Evolutionary conservation across 176 grass and related monocot species (phyloP).

Genomic region (Ensete ventricosum): DNA sequence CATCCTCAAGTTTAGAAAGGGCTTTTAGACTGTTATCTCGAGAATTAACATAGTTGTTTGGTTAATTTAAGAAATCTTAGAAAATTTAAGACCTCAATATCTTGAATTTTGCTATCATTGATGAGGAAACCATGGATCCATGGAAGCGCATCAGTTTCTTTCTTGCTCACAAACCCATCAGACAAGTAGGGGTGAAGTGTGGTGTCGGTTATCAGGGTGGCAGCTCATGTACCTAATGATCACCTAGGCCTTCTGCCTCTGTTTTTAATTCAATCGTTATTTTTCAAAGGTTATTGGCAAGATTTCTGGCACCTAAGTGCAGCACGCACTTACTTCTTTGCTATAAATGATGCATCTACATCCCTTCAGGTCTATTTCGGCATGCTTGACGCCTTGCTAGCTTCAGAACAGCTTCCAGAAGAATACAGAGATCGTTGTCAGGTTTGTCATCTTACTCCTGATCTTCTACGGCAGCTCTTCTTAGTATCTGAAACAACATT

Average conservation of each 20-base stretch:
- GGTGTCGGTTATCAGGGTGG: too few species aligned
- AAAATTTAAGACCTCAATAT: background rate
- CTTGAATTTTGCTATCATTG: background rate
- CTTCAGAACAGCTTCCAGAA: conserved; percentile 62
- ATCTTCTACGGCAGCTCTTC: background rate
- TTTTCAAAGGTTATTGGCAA: background rate
- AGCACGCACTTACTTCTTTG: background rate
- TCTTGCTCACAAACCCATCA: too few species aligned
- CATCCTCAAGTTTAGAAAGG: background rate
- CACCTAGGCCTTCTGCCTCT: too few species aligned
- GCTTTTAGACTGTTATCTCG: background rate
- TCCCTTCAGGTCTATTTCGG: conserved; percentile 69
- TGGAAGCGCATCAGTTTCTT: too few species aligned
- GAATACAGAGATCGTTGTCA: conserved; percentile 64
- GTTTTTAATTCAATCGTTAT: background rate
- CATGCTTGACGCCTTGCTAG: conserved; percentile 77
- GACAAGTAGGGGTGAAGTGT: too few species aligned
- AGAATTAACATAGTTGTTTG: background rate
- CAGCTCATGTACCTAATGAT: too few species aligned
- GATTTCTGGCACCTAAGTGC: background rate
- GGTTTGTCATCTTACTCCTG: conserved; percentile 10
- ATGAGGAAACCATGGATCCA: background rate
- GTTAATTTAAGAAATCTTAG: background rate
- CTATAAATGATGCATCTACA: background rate
- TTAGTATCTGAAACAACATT: background rate